Base-by-base conservation (phyloP, 225 moss, liverwort and hornwort species). In the Polytrichum commune region DNA sequence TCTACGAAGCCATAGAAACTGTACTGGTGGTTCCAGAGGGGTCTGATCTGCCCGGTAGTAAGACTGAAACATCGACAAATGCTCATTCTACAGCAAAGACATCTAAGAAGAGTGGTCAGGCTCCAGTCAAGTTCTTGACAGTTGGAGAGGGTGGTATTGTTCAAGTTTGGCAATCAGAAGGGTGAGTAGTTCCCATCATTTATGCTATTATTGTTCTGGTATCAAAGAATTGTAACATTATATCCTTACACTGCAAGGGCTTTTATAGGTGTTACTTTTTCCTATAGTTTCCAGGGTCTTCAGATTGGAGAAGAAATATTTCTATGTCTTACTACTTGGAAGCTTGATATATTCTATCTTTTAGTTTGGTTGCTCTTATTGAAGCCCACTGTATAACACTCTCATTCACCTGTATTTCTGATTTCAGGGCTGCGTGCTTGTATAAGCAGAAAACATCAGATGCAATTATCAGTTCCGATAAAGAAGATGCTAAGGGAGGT, bases 91-190 rank as follows among this genome's bases (percentile, higher is more conserved):
- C 28, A 53, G 38, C 33, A 8, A 72, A 62, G 63, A 32, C 56
- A 20, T 74, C 70, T 65, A 81, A 73, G 71, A 82, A 74, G 75
- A 75, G 76, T 67, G 69, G 78, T 29, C 80, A 72, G 69, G 65
- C 73, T 72, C 76, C 88, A 74, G 68, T 98, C 29, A 81, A 71
- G 29, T 98, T 98, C 73, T 72, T 98, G 58, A 98, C 94, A n/a
- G 97, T 90, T 68, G 97, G 97, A 76, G 95, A 95, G 77, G 81
- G 82, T 55, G 92, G 94, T 72, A 76, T 90, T 33, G 74, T 98
- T 55, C 88, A 90, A 69, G 54, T 91, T 63, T 98, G 97, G 95
- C 82, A 91, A 67, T 84, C 92, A 55, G 85, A 90, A 66, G 77
- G 92, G 92, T 97, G 78, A 84, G 78, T 60, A 63, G 46, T 13